These are phyloP conservation scores for Trametes polyzona DNA, from an alignment of 1,284 basidiomycete genomes.

Conservation along the genomic window DNA sequence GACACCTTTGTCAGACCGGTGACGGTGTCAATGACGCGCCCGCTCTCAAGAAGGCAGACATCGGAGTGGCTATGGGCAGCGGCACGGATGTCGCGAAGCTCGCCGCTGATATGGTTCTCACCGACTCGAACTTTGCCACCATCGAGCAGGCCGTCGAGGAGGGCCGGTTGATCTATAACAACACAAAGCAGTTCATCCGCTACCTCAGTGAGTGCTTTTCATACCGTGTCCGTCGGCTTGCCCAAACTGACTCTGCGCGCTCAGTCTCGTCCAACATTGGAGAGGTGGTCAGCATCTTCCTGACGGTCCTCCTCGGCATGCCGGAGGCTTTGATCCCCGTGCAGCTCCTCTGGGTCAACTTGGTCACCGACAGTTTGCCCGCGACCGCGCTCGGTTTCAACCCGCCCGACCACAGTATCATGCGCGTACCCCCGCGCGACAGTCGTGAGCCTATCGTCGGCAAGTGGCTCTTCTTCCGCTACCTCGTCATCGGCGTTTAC, in stretches of 20 bases:
- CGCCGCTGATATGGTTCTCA: conserved; percentile 95
- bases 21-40: conserved; percentile 98
- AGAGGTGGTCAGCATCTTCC: conserved; percentile 97
- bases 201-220: conserved; percentile 73
- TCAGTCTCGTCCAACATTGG: conserved; percentile 95
- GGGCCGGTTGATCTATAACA: conserved; percentile 97
- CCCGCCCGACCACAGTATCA: conserved; percentile 94
- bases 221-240: too few relatives aligned
- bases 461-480: conserved; percentile 95
- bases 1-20: conserved; percentile 60
- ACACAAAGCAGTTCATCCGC: conserved; percentile 97
- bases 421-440: conserved; percentile 90
- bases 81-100: conserved; percentile 99
- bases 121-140: conserved; percentile 89
- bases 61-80: conserved; percentile 98
- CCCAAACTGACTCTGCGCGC: not conserved
- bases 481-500: conserved; percentile 91
- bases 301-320: conserved; percentile 97
- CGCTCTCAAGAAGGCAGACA: conserved; percentile 95
- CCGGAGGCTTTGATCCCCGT: conserved; percentile 98
- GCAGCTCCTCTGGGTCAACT: conserved; percentile 96
- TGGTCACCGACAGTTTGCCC: conserved; percentile 94
- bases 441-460: conserved; percentile 90
- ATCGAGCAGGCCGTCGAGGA: conserved; percentile 97
- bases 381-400: conserved; percentile 99